Conservation (phyloP, 2,329 filamentous ascomycete species). For the Aquanectria penicillioides region DNA sequence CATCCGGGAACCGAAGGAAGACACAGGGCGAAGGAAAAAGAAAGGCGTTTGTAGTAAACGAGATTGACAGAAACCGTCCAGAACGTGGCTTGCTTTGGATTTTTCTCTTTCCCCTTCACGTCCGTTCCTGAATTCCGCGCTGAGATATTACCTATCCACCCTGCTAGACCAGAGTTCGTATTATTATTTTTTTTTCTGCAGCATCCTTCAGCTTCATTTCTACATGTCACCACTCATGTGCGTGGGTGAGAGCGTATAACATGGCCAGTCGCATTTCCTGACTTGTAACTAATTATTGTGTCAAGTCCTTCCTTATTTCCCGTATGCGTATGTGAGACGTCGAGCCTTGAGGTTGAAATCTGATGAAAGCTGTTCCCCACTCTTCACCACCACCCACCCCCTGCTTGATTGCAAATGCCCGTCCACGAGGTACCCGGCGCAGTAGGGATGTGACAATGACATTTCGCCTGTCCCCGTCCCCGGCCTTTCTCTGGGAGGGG, state of each 20-base stretch:
- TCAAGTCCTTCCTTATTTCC: neutral
- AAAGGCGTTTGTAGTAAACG: neutral
- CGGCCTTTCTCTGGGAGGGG: too few species aligned
- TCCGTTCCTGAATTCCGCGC: neutral
- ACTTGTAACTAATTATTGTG: neutral
- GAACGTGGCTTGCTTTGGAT: slow-evolving; percentile 1
- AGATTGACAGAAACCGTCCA: slow-evolving; percentile 14
- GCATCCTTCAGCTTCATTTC: too few species aligned
- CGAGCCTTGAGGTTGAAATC: slow-evolving; percentile 1
- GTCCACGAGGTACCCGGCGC: too few species aligned
- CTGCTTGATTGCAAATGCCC: slow-evolving; percentile 10
- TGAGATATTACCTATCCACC: too few species aligned
- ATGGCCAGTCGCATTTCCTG: neutral
- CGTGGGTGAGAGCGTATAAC: too few species aligned
- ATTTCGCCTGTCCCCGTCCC: neutral
- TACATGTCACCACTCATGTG: too few species aligned
- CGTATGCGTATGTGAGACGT: neutral
- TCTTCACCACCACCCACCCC: neutral
- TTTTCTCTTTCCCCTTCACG: neutral
- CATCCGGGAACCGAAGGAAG: slow-evolving; percentile 2
- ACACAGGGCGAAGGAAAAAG: slow-evolving; percentile 7
- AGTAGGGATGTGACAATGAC: neutral
- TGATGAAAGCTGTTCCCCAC: neutral
- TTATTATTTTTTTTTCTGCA: too few species aligned
- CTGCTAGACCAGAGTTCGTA: too few species aligned